phyloP scores from a whole-genome alignment of 2,329 filamentous ascomycete species.

The Neopestalotiopsis clavispora region DNA sequence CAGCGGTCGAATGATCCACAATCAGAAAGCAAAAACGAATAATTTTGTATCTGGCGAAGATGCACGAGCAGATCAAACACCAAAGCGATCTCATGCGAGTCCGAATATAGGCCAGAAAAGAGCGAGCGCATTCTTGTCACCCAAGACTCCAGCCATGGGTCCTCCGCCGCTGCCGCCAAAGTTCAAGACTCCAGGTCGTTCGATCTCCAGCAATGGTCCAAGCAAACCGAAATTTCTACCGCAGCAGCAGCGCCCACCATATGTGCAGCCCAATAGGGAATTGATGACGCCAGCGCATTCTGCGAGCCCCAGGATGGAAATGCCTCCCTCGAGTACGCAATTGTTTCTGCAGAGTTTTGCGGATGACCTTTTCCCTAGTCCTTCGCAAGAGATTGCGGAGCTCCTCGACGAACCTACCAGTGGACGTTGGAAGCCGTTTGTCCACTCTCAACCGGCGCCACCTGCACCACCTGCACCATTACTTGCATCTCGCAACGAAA shows the following conservation, averaged over 20 bases:
- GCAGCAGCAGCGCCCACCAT: slow-evolving; percentile 21
- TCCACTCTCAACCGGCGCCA: not conserved
- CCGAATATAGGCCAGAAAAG: not conserved
- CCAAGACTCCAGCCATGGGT: slow-evolving; percentile 27
- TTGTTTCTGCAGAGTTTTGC: slow-evolving; percentile 53
- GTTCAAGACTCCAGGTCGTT: slow-evolving; percentile 24
- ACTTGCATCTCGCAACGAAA: not conserved
- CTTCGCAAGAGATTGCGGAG: slow-evolving; percentile 60
- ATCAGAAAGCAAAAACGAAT: not conserved
- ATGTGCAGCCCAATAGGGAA: not conserved
- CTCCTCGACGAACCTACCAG: slow-evolving; percentile 44
- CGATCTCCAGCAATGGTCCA: slow-evolving; percentile 13
- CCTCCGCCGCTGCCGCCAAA: slow-evolving; percentile 32
- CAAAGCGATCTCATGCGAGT: not conserved
- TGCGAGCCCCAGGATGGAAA: slow-evolving; percentile 11
- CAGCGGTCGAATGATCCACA: too few relatives aligned
- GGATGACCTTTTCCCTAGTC: slow-evolving; percentile 61
- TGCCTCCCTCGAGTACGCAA: slow-evolving; percentile 52
- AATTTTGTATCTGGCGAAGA: not conserved
- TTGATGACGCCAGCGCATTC: too few relatives aligned
- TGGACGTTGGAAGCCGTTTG: slow-evolving; percentile 29
- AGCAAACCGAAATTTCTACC: slow-evolving; percentile 27
- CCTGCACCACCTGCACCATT: not conserved
- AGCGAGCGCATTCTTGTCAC: slow-evolving; percentile 1
- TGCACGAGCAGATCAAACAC: not conserved